These are phyloP conservation scores for Corynascus novoguineensis DNA, from an alignment of 495 filamentous ascomycete genomes.

Conservation along the genomic window DNA sequence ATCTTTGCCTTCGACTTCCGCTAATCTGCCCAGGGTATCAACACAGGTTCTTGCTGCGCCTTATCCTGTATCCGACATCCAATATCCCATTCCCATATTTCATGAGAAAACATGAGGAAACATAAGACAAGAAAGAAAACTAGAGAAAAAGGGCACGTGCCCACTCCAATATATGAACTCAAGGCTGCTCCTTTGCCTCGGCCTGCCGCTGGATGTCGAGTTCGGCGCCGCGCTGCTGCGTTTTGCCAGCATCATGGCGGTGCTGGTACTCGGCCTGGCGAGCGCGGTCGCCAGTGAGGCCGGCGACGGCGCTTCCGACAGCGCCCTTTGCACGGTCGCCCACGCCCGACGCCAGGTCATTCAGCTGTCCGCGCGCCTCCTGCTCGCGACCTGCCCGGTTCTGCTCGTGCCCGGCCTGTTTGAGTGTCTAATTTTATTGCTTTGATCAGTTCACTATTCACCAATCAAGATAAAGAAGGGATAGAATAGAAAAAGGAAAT, in stretches of 20 bases:
- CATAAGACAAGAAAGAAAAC: not conserved
- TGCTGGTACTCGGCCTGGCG: constrained; percentile 55
- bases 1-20: not conserved
- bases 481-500: not conserved
- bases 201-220: constrained; percentile 70
- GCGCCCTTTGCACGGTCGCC: constrained; percentile 67
- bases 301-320: constrained; percentile 62
- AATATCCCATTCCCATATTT: no score
- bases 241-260: constrained; percentile 82
- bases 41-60: not conserved
- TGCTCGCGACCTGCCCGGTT: constrained; percentile 73
- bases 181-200: constrained; percentile 16
- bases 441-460: not conserved
- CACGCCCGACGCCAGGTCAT: constrained; percentile 65
- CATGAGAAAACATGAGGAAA: not conserved
- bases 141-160: no score
- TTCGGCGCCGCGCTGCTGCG: constrained; percentile 77
- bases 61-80: not conserved
- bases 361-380: constrained; percentile 80
- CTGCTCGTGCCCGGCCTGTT: constrained; percentile 67
- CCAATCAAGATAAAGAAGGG: not conserved
- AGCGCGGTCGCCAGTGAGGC: constrained; percentile 62
- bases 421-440: constrained; percentile 46
- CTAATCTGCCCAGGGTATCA: not conserved
- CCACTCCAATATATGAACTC: no score